Base-by-base conservation (phyloP, 2,329 filamentous ascomycete genomes). In the Pestalotiopsis sp. region DNA sequence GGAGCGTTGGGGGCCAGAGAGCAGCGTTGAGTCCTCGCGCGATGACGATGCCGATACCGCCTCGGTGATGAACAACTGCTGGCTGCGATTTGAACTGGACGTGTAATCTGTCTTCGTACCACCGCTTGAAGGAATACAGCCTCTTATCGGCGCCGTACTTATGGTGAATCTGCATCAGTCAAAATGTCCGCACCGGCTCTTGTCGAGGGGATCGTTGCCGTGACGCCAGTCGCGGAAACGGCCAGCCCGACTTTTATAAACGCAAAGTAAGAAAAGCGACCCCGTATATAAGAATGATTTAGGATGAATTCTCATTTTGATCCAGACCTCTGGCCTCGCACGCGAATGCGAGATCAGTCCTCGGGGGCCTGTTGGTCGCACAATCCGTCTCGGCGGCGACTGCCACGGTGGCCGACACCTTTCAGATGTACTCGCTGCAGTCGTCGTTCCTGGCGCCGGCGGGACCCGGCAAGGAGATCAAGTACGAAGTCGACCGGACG, bases 401-500 rank as follows among this genome's bases (percentile, higher is more conserved):
- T 39, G 49, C 31, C 4, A 65, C 64, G 7, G 31, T 65, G 3
- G 27, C 31, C n/a, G 14, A 38, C 27, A 25, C 27, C n/a, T 41
- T 62, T 11, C 27, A 11, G 17, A 13, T 20, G 27, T 62, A 38
- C 36, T 62, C 59, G 11, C 38, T n/a, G n/a, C 59, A 62, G 27
- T 62, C 59, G 3, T 38, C 59, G 3, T 62, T 62, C 59, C 59
- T 62, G 3, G 27, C 17, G 2, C 59, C 59, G 13, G 68, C 36
- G 2, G 52, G 41, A 5, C 23, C 13, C n/a, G 45, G 14, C 4
- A 20, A 57, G 20, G 58, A 39, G 9, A 39, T 67, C 58, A 23
- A 27, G 36, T 71, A 72, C 25, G 49, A 67, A 13, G 66, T 72
- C 12, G 65, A 71, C 7, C 63, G 68, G 12, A 67, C 60, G 3